Percentiles rank a stretch among this genome's conserved stretches.
phyloP scores from a whole-genome alignment of 2,329 filamentous ascomycete species.

The Cercospora sesami region DNA sequence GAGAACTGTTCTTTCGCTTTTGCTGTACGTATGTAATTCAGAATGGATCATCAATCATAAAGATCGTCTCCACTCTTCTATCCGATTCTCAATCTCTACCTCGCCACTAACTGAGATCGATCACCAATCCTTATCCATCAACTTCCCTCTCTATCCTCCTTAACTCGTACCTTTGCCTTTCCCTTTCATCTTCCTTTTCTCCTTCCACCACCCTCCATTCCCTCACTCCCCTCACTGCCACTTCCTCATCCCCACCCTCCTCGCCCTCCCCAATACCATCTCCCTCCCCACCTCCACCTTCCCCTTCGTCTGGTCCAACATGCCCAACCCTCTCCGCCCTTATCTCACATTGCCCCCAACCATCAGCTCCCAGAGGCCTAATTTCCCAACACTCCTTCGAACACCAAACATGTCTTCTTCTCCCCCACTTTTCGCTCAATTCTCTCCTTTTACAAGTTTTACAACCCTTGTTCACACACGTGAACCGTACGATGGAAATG shows the following conservation, averaged over 20 bases:
- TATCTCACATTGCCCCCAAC: not conserved
- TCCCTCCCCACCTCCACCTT: not conserved
- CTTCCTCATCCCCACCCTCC: not conserved
- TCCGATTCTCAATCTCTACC: too few species aligned
- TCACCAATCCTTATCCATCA: not conserved
- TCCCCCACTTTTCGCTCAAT: not conserved
- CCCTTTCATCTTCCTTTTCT: not conserved
- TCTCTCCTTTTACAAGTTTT: not conserved
- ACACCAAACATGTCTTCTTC: not conserved
- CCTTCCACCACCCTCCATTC: not conserved
- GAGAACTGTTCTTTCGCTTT: not conserved
- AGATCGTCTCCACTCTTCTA: too few species aligned
- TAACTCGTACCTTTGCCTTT: not conserved
- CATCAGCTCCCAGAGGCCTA: not conserved
- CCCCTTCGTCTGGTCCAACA: not conserved
- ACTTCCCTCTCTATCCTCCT: not conserved
- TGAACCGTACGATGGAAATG: not conserved
- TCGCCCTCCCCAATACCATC: not conserved
- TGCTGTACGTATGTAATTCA: not conserved
- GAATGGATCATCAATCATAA: not conserved
- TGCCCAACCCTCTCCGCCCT: not conserved
- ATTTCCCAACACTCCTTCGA: not conserved
- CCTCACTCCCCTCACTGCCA: not conserved
- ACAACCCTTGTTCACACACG: not conserved
- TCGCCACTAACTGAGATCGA: not conserved